Percentiles rank a stretch among this genome's conserved stretches.
Evolutionary conservation across 345 rosid genomes (phyloP).

Genomic region (Eucalyptus rudis): DNA sequence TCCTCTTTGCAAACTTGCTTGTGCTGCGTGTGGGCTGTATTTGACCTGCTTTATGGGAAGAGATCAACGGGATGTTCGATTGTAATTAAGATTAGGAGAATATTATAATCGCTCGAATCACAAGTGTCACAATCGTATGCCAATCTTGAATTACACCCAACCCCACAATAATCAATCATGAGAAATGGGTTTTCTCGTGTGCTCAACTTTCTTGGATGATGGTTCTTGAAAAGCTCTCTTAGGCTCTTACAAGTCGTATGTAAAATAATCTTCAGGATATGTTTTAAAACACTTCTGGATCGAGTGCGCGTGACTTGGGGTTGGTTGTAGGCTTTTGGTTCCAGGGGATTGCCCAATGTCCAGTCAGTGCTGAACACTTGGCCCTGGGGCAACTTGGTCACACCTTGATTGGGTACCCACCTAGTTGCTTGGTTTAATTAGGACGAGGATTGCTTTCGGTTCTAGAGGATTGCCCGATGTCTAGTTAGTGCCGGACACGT

Average conservation of each 20-base stretch:
- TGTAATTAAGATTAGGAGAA: fast-evolving
- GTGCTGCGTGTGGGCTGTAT: neutral
- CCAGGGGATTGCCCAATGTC: neutral
- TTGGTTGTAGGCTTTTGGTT: neutral
- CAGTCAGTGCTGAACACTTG: neutral
- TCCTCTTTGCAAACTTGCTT: neutral
- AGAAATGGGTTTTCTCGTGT: neutral
- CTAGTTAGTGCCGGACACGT: neutral
- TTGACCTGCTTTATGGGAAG: neutral
- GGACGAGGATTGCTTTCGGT: neutral
- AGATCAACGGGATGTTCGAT: neutral
- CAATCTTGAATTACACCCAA: neutral
- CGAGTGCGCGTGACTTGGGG: neutral
- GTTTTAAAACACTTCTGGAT: neutral
- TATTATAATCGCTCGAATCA: neutral
- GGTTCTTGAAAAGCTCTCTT: neutral
- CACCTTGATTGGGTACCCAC: neutral
- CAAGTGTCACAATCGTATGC: neutral
- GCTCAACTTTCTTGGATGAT: neutral
- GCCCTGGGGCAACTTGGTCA: neutral
- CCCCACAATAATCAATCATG: neutral
- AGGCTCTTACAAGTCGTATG: neutral
- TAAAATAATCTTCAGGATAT: neutral
- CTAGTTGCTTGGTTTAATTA: no score
- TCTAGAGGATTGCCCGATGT: neutral